Conservation (phyloP, 768 basidiomycete genomes). For the Mycena vitilis region DNA sequence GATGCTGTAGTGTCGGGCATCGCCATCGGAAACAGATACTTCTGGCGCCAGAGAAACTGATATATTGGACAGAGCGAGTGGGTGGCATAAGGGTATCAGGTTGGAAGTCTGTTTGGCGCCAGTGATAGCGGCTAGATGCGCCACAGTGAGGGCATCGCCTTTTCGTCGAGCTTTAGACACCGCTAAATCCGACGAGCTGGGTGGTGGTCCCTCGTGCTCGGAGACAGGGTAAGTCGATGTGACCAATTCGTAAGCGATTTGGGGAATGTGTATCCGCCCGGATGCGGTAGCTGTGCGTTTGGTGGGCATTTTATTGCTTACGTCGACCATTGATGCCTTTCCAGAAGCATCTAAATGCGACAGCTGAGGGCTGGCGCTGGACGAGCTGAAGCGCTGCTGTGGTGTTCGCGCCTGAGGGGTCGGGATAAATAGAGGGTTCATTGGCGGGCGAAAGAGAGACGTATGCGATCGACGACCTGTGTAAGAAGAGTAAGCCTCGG, state of each 20-base stretch:
- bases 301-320: constrained; percentile 70
- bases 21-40: constrained; percentile 31
- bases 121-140: constrained; percentile 90
- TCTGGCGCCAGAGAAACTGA: constrained; percentile 71
- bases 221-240: constrained; percentile 52
- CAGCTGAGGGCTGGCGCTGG: constrained; percentile 46
- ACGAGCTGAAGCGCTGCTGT: constrained; percentile 34
- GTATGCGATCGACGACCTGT: constrained; percentile 1
- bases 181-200: constrained; percentile 45
- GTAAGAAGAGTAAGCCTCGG: constrained; percentile 12
- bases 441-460: constrained; percentile 1
- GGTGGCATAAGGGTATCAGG: constrained; percentile 90
- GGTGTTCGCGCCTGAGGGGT: background rate
- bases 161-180: constrained; percentile 68
- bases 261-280: constrained; percentile 78
- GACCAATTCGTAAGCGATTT: constrained; percentile 73
- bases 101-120: constrained; percentile 85
- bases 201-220: constrained; percentile 19
- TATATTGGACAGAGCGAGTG: constrained; percentile 78
- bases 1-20: constrained; percentile 57
- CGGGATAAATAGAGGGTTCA: constrained; percentile 14
- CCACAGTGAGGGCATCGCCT: constrained; percentile 78
- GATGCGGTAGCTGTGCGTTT: constrained; percentile 79
- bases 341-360: constrained; percentile 83
- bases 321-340: constrained; percentile 86